Base-by-base conservation (phyloP, 2,329 filamentous ascomycete species). In the Ciborinia camelliae region DNA sequence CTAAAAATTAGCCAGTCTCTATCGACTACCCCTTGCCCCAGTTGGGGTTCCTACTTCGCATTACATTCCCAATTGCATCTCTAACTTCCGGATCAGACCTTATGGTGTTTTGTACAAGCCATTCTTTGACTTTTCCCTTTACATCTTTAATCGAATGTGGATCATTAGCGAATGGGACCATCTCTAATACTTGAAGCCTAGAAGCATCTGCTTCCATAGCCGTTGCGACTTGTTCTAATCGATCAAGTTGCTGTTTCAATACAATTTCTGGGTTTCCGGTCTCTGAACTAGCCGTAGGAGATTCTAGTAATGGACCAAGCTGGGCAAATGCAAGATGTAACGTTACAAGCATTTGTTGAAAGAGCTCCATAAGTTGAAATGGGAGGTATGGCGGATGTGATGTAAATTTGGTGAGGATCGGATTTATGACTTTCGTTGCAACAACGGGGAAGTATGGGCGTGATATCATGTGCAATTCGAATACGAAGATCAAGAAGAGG, bases 61-160 rank as follows among this genome's bases (percentile, higher is more conserved):
- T 78, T 35, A 87, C 86, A 65, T 82, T 84, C 30, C 86, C 87
- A 70, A 97, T 81, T 0, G 92, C 92, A 76, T 91, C 88, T 70
- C 88, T 84, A 10, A 98, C 94, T 78, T 94, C 91, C 0, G 88
- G 88, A 76, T 94, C 90, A 55, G 84, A 86, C 69, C 86, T 84
- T 66, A 96, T 90, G 18, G 88, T 93, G 74, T 96, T 96, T 76
- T 96, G 87, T 59, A 97, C 87, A 70, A 98, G 80, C 84, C 92
- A 96, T 72, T 95, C 91, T 77, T 88, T 90, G 78, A 97, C 84
- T 72, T 89, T 90, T 48, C 83, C 82, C 67, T 87, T 84, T 72
- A 96, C 78, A 66, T 86, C 86, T 52, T 80, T 81, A 54, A 89
- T 79, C n/a, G 81, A 81, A 67, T 84, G 82, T 43, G 83, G 79